phyloP scores from a whole-genome alignment of 192 early-diverging fungal genomes.

The Chytriomyces confervae region DNA sequence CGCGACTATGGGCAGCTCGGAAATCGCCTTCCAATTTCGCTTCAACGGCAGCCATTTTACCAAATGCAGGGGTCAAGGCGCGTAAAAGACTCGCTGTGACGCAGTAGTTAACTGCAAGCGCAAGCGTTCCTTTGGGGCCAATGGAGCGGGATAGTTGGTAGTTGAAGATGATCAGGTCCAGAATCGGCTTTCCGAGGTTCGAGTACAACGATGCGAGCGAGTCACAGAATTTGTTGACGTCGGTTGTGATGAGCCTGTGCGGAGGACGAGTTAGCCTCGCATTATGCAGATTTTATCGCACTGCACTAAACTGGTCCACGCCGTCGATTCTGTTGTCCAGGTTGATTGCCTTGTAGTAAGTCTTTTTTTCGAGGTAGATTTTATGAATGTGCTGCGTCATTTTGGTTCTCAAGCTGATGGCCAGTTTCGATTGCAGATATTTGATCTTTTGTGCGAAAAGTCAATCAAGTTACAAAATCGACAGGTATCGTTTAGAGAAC shows the following conservation, averaged over 20 bases:
- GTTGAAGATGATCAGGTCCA: constrained; percentile 77
- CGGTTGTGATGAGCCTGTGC: constrained; percentile 50
- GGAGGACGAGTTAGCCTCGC: background rate
- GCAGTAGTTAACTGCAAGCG: constrained; percentile 47
- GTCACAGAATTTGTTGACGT: constrained; percentile 75
- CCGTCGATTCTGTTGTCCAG: constrained; percentile 55
- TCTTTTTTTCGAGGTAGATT: constrained; percentile 47
- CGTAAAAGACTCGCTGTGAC: constrained; percentile 46
- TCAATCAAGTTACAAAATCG: constrained; percentile 8
- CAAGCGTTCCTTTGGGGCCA: constrained; percentile 46
- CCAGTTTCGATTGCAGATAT: constrained; percentile 60
- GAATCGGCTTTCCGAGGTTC: constrained; percentile 75
- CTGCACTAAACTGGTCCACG: constrained; percentile 42
- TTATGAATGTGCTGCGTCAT: constrained; percentile 48
- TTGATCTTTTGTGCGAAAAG: constrained; percentile 40
- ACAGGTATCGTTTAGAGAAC: constrained; percentile 23
- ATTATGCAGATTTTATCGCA: background rate
- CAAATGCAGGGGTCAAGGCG: constrained; percentile 53
- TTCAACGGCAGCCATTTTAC: constrained; percentile 53
- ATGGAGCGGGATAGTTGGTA: constrained; percentile 65
- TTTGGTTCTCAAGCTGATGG: constrained; percentile 49
- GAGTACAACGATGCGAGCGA: constrained; percentile 75
- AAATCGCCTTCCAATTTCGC: constrained; percentile 59
- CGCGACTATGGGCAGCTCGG: constrained; percentile 49
- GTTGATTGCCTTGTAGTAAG: constrained; percentile 54